phyloP scores from a whole-genome alignment of 495 filamentous ascomycete species.

The Achaetomiella virescens region DNA sequence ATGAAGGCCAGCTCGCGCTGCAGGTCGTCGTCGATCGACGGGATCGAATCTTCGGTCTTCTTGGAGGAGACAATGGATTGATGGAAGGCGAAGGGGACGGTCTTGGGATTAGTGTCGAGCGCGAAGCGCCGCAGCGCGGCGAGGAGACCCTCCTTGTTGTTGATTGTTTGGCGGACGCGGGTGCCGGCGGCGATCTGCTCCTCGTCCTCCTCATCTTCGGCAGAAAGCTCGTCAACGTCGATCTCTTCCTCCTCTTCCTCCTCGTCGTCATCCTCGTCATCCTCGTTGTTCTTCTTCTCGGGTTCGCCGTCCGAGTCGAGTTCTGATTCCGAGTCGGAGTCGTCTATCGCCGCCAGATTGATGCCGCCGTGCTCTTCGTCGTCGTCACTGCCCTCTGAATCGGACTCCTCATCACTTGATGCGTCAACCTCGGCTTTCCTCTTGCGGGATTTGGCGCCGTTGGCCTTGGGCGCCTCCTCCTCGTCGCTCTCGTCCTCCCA shows the following conservation, averaged over 20 bases:
- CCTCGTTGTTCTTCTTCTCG: too few relatives aligned
- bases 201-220: slow-evolving; percentile 66
- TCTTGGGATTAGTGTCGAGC: slow-evolving; percentile 48
- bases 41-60: slow-evolving; percentile 47
- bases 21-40: slow-evolving; percentile 79
- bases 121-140: slow-evolving; percentile 70
- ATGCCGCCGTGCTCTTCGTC: slow-evolving; percentile 33
- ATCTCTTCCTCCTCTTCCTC: slow-evolving; percentile 65
- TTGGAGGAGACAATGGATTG: slow-evolving; percentile 45
- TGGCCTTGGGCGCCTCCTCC: slow-evolving; percentile 12
- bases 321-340: slow-evolving; percentile 33
- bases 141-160: slow-evolving; percentile 83
- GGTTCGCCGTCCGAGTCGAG: slow-evolving; percentile 39
- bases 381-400: slow-evolving; percentile 22
- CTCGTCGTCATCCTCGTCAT: slow-evolving; percentile 49
- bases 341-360: slow-evolving; percentile 28
- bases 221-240: slow-evolving; percentile 67
- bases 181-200: slow-evolving; percentile 67
- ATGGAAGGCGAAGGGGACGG: slow-evolving; percentile 49
- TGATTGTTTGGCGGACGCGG: slow-evolving; percentile 91
- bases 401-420: slow-evolving; percentile 16
- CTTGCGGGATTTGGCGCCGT: slow-evolving; percentile 10
- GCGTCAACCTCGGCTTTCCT: slow-evolving; percentile 37
- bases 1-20: slow-evolving; percentile 88
- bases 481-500: slow-evolving; percentile 24